A percentile compares a stretch with the other conserved stretches of the same genome.
Evolutionary conservation across 768 basidiomycete genomes (phyloP).

Genomic region (Multifurca ochricompacta): DNA sequence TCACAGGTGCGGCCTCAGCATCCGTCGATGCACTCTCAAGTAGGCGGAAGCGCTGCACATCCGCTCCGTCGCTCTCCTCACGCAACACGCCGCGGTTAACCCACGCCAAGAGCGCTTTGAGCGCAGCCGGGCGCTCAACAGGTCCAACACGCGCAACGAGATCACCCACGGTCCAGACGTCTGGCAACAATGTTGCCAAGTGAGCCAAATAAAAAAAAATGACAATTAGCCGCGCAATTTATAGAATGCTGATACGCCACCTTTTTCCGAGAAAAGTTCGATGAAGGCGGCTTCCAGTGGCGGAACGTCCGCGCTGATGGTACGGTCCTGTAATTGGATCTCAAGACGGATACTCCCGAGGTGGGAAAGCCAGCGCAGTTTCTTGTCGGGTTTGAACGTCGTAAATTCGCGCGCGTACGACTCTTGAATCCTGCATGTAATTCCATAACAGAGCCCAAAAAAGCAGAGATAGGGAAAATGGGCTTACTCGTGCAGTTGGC

Average conservation of each 20-base stretch:
- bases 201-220: too few relatives aligned
- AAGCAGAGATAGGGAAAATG: background rate
- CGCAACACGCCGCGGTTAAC: constrained; percentile 73
- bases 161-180: constrained; percentile 63
- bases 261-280: constrained; percentile 70
- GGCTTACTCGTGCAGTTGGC: constrained; percentile 71
- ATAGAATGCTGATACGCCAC: constrained; percentile 32
- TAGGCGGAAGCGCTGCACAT: constrained; percentile 41
- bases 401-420: constrained; percentile 69
- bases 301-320: constrained; percentile 63
- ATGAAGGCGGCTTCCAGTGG: constrained; percentile 89
- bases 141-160: constrained; percentile 56
- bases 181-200: constrained; percentile 31
- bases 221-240: too few relatives aligned
- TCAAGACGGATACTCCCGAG: constrained; percentile 79
- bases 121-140: constrained; percentile 52
- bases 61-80: constrained; percentile 44
- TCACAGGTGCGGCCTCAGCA: background rate
- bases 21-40: constrained; percentile 54
- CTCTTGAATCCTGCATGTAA: constrained; percentile 53
- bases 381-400: constrained; percentile 90
- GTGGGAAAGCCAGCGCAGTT: constrained; percentile 81
- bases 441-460: background rate
- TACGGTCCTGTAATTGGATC: constrained; percentile 76
- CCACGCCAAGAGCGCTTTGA: constrained; percentile 80